Evolutionary conservation across 2,329 filamentous ascomycete species (phyloP).

Genomic region (Sclerotiophoma versabilis): DNA sequence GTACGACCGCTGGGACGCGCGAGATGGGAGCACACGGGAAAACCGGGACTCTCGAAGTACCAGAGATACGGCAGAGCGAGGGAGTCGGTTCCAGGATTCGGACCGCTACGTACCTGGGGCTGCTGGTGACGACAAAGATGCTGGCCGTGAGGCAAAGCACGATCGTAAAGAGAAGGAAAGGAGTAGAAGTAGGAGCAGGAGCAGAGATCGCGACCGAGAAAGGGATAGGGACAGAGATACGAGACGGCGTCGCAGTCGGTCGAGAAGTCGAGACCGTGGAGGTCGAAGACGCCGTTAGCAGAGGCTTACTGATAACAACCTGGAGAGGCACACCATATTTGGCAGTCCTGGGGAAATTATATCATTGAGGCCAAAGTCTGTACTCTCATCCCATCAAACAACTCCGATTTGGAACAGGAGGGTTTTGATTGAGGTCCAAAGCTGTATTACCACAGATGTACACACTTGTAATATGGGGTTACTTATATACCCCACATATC

Average conservation of each 20-base stretch:
- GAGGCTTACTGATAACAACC: background rate
- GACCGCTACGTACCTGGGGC: slow-evolving; percentile 41
- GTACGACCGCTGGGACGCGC: slow-evolving; percentile 47
- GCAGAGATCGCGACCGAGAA: slow-evolving; percentile 18
- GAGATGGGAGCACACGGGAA: slow-evolving; percentile 10
- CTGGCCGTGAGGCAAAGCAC: slow-evolving; percentile 19
- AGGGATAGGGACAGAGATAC: slow-evolving; percentile 26
- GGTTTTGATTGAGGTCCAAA: background rate
- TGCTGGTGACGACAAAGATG: slow-evolving; percentile 23
- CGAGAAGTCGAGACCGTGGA: slow-evolving; percentile 26
- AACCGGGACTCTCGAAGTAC: background rate
- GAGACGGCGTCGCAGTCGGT: slow-evolving; percentile 27
- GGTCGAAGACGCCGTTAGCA: slow-evolving; percentile 6
- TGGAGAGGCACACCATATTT: background rate
- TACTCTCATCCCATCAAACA: background rate
- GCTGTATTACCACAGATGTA: slow-evolving; percentile 9
- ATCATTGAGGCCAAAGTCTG: background rate
- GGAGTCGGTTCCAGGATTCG: slow-evolving; percentile 36
- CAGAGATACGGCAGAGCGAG: slow-evolving; percentile 18
- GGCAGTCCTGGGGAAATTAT: too few species aligned
- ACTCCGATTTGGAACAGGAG: background rate
- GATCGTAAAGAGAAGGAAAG: slow-evolving; percentile 39
- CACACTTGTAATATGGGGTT: background rate
- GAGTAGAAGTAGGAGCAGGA: slow-evolving; percentile 24
- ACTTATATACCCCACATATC: background rate